A percentile compares a stretch with the other conserved stretches of the same genome.
Conservation (phyloP, 192 early-diverging fungal genomes). For the Blastocladiella britannica region DNA sequence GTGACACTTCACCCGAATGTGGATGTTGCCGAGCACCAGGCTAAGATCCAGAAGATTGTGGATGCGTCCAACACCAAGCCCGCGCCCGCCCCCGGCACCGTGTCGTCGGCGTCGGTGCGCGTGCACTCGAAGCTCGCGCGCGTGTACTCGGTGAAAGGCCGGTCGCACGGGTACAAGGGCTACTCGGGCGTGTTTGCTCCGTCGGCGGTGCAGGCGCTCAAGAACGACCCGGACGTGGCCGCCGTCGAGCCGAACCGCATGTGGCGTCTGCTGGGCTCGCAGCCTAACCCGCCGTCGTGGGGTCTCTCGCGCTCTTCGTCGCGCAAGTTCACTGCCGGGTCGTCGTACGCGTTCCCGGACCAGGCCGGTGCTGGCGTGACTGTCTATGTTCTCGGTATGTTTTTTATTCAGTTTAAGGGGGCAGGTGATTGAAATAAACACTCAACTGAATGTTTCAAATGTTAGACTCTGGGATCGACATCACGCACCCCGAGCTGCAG, state of each 20-base stretch:
- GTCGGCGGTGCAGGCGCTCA: not conserved
- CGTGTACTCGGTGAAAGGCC: no score
- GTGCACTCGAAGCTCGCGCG: no score
- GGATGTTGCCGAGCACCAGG: no score
- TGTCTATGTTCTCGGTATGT: slow-evolving; percentile 29
- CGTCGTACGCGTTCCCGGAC: slow-evolving; percentile 8
- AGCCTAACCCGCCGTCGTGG: slow-evolving; percentile 51
- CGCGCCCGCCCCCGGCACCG: no score
- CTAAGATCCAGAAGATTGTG: no score
- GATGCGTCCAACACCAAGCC: no score
- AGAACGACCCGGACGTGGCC: slow-evolving; percentile 15
- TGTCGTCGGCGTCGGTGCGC: no score
- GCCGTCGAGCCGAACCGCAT: slow-evolving; percentile 26
- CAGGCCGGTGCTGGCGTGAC: slow-evolving; percentile 12
- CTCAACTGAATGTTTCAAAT: no score
- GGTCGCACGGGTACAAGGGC: not conserved
- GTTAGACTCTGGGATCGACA: no score
- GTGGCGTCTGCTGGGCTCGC: slow-evolving; percentile 11
- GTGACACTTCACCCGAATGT: no score
- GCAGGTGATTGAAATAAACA: not conserved
- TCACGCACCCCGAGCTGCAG: slow-evolving; percentile 4
- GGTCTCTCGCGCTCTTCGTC: slow-evolving; percentile 66
- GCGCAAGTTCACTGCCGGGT: slow-evolving; percentile 11
- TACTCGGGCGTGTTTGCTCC: not conserved
- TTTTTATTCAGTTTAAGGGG: slow-evolving; percentile 11